phyloP scores from a whole-genome alignment of 371 early-diverging fungal species.

The Sporodiniella umbellata region DNA sequence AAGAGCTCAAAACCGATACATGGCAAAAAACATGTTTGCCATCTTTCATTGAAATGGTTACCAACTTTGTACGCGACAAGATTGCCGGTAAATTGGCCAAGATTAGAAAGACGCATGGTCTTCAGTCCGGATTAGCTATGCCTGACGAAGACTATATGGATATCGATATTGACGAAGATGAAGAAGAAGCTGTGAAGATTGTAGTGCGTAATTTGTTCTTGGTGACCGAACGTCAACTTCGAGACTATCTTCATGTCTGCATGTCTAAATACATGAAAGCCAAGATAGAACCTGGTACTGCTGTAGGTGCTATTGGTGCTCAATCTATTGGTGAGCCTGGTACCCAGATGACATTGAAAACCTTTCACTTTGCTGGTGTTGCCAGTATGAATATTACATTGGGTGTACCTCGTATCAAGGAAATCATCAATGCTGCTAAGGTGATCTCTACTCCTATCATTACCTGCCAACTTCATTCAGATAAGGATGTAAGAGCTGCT shows the following conservation, averaged over 20 bases:
- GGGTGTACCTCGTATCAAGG: conserved; percentile 99
- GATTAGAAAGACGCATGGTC: conserved; percentile 43
- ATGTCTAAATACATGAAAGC: conserved; percentile 82
- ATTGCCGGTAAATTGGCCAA: conserved; percentile 52
- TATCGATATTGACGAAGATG: conserved; percentile 59
- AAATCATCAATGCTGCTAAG: conserved; percentile 93
- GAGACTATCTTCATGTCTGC: conserved; percentile 76
- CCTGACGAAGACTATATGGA: conserved; percentile 65
- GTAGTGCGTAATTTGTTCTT: conserved; percentile 65
- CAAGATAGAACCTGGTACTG: conserved; percentile 93
- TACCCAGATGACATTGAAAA: conserved; percentile 99
- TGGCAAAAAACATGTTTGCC: conserved; percentile 65
- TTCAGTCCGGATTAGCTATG: conserved; percentile 54
- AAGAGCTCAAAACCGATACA: conserved; percentile 42
- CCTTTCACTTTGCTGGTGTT: conserved; percentile 99
- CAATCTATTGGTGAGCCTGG: conserved; percentile 99
- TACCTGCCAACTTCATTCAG: conserved; percentile 71
- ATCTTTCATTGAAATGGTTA: conserved; percentile 62
- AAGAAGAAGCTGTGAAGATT: conserved; percentile 40
- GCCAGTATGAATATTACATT: conserved; percentile 98
- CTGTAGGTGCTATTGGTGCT: conserved; percentile 97
- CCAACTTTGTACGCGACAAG: conserved; percentile 50
- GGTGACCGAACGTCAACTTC: conserved; percentile 75
- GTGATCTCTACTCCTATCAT: conserved; percentile 96
- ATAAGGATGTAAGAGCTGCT: conserved; percentile 71